Conservation (phyloP, 2,329 filamentous ascomycete genomes). For the Cladophialophora chaetospira region DNA sequence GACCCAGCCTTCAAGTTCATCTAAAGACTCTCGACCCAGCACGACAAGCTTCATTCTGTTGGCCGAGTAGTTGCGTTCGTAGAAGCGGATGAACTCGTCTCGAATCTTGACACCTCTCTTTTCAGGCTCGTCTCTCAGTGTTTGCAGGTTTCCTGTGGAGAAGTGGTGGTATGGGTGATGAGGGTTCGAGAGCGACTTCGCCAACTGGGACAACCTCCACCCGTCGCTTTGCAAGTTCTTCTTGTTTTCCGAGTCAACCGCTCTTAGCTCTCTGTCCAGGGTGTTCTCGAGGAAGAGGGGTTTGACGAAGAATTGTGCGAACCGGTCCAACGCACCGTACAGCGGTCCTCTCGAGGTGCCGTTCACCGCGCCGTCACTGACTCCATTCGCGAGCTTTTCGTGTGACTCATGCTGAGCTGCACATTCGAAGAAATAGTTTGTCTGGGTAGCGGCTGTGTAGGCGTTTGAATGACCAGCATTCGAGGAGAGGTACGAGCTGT, state of each 20-base stretch:
- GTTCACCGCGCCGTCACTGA: slow-evolving; percentile 19
- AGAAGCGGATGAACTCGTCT: slow-evolving; percentile 90
- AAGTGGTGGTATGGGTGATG: slow-evolving; percentile 89
- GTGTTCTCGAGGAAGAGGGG: slow-evolving; percentile 84
- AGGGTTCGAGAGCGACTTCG: slow-evolving; percentile 84
- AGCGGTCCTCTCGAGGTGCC: slow-evolving; percentile 53
- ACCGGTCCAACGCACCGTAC: slow-evolving; percentile 82
- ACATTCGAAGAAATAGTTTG: slow-evolving; percentile 97
- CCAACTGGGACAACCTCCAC: slow-evolving; percentile 84
- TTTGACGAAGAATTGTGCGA: slow-evolving; percentile 90
- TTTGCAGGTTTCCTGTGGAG: slow-evolving; percentile 84
- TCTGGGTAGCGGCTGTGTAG: slow-evolving; percentile 89
- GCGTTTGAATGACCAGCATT: slow-evolving; percentile 94
- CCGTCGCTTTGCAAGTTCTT: slow-evolving; percentile 92
- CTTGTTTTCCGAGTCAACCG: slow-evolving; percentile 95
- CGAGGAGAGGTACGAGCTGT: slow-evolving; percentile 86
- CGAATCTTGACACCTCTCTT: slow-evolving; percentile 79
- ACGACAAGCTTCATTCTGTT: slow-evolving; percentile 93
- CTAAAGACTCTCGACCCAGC: slow-evolving; percentile 76
- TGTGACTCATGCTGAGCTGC: slow-evolving; percentile 67
- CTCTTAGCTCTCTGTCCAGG: slow-evolving; percentile 80
- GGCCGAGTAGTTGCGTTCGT: slow-evolving; percentile 85
- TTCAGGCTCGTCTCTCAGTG: slow-evolving; percentile 79
- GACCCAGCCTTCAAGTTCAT: slow-evolving; percentile 81
- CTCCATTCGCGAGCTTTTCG: slow-evolving; percentile 20